Evolutionary conservation across 495 filamentous ascomycete genomes (phyloP).

Genomic region (Pyrenula massariospora): DNA sequence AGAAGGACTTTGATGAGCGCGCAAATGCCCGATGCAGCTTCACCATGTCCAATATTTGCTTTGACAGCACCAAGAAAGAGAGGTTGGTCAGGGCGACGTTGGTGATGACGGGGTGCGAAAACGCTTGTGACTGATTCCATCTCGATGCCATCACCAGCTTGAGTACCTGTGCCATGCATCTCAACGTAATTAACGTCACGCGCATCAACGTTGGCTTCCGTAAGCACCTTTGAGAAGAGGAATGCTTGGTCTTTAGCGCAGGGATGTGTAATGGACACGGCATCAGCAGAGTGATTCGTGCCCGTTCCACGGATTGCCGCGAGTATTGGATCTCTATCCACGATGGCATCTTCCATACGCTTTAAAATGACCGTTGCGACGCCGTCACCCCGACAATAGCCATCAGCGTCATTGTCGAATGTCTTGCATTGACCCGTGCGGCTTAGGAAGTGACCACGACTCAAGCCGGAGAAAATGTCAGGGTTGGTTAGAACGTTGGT

Average conservation of each 20-base stretch:
- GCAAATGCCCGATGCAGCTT: conserved; percentile 76
- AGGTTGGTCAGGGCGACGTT: conserved; percentile 19
- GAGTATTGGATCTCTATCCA: conserved; percentile 63
- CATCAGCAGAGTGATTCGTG: conserved; percentile 67
- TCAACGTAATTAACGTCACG: conserved; percentile 72
- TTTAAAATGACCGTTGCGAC: conserved; percentile 65
- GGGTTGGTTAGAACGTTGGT: conserved; percentile 72
- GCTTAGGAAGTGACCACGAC: conserved; percentile 65
- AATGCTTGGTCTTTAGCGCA: conserved; percentile 59
- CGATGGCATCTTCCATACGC: conserved; percentile 59
- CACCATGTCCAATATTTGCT: conserved; percentile 81
- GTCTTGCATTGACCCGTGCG: conserved; percentile 71
- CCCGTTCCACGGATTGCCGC: conserved; percentile 54
- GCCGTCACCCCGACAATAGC: conserved; percentile 66
- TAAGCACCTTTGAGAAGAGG: conserved; percentile 57
- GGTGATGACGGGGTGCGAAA: not conserved
- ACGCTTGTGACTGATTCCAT: conserved; percentile 4
- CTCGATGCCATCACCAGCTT: conserved; percentile 70
- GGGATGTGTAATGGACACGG: conserved; percentile 76
- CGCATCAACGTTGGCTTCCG: conserved; percentile 58
- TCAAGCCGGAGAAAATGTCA: conserved; percentile 75
- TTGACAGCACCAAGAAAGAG: conserved; percentile 79
- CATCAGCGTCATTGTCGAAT: conserved; percentile 65
- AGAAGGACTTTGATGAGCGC: conserved; percentile 74
- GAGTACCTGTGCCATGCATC: conserved; percentile 84